phyloP scores from a whole-genome alignment of 164 flowering plant genomes.

The Vitis cinerea region DNA sequence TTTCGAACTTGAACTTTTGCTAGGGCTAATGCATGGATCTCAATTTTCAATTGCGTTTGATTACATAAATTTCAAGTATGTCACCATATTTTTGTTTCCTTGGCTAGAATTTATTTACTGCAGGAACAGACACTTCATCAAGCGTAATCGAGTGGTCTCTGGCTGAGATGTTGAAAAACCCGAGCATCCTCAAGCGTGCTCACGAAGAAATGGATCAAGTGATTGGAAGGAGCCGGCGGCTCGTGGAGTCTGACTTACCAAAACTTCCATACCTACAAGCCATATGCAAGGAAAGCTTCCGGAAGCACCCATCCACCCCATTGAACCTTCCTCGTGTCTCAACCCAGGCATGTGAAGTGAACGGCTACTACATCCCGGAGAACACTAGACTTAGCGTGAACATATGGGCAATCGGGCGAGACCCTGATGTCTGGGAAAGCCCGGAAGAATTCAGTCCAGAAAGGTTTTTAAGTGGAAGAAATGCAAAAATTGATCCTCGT shows the following conservation, averaged over 20 bases:
- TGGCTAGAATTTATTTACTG: conserved; percentile 26
- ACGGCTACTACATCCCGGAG: conserved; percentile 29
- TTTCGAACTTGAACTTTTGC: too few species aligned
- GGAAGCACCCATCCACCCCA: conserved; percentile 36
- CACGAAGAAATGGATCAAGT: conserved; percentile 33
- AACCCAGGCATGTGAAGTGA: conserved; percentile 19
- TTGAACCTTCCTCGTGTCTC: conserved; percentile 31
- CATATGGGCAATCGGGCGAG: conserved; percentile 35
- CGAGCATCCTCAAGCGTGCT: conserved; percentile 18
- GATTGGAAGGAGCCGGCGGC: conserved; percentile 26
- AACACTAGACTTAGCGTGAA: conserved; percentile 25
- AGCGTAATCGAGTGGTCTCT: conserved; percentile 35
- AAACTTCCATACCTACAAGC: conserved; percentile 35
- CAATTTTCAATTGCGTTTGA: too few species aligned
- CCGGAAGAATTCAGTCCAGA: too few species aligned
- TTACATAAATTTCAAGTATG: too few species aligned
- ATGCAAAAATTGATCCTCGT: too few species aligned
- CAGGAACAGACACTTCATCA: conserved; percentile 34
- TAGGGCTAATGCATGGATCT: too few species aligned
- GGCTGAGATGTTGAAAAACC: conserved; percentile 31
- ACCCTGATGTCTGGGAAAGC: too few species aligned
- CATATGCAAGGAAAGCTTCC: conserved; percentile 30
- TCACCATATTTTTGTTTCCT: too few species aligned
- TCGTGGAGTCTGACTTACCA: conserved; percentile 25
- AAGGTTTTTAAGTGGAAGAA: too few species aligned